Evolutionary conservation across 352 stramenopile species (phyloP), one percentile per base, ranked within the genome.

Genomic region (Plasmopara muralis): DNA sequence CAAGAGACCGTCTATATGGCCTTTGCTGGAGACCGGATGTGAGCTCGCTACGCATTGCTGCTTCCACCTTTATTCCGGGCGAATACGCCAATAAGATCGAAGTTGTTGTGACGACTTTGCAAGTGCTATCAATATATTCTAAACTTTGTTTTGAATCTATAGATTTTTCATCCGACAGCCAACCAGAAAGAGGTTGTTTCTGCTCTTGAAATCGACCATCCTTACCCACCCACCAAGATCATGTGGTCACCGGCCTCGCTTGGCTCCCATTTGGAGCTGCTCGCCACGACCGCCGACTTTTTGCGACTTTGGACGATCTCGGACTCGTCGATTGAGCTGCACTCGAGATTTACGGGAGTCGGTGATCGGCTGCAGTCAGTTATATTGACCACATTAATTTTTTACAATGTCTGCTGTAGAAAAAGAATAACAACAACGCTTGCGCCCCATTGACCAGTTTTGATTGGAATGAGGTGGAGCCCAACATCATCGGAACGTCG

Each of bases 391-490:
- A 41, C n/a, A 4, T 2, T 18, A 15, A 41, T 15, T 39, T 15
- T 15, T 40, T 48, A 49, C 46, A 44, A 14, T 31, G 20, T 15
- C 16, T 53, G 37, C 14, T 52, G 34, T 15, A 68, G 62, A 68
- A 66, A 39, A 74, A 68, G 54, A 62, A 57, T 46, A 95, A 98
- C 58, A 98, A 68, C 51, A 60, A 68, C 28, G 59, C 97, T 43
- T 98, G 94, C 59, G 89, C 95, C 18, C 97, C 97, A 4, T 70
- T 99, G 13, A 99, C 97, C 30, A 98, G 88, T 14, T 98, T 98
- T 63, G 97, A 99, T 70, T 99, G 97, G 97, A 99, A 98, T 70
- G 91, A 98, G 45, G 63, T 84, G 15, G 96, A 99, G 62, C 84
- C 94, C 0, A 95, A 77, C 37, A 93, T 99, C 38, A 88, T 99